Evolutionary conservation across 176 grass and related monocot species (phyloP).

Genomic region (Hordeum vulgare): MorexV3_pseudomolecules_assembly NC_058523.1:13433411-13433910

Average conservation of each 20-base stretch:
- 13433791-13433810: slow-evolving; percentile 34
- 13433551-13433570: slow-evolving; percentile 70
- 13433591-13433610: slow-evolving; percentile 61
- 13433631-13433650: slow-evolving; percentile 55
- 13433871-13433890: slow-evolving; percentile 84
- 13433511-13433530: not conserved
- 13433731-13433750: slow-evolving; percentile 38
- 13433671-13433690: slow-evolving; percentile 58
- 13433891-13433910: slow-evolving; percentile 91
- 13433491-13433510: slow-evolving; percentile 5
- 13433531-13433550: slow-evolving; percentile 97
- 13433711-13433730: slow-evolving; percentile 26
- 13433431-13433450: not conserved
- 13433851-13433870: slow-evolving; percentile 55
- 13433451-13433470: not conserved
- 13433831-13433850: slow-evolving; percentile 63
- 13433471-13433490: not conserved
- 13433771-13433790: slow-evolving; percentile 42
- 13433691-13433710: slow-evolving; percentile 61
- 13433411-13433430: not conserved
- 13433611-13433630: slow-evolving; percentile 46
- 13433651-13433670: slow-evolving; percentile 47
- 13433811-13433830: slow-evolving; percentile 39
- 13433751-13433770: slow-evolving; percentile 28
- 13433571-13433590: slow-evolving; percentile 42